Conservation (phyloP, 2,329 filamentous ascomycete species). For the Aspergillus caelatus region DNA sequence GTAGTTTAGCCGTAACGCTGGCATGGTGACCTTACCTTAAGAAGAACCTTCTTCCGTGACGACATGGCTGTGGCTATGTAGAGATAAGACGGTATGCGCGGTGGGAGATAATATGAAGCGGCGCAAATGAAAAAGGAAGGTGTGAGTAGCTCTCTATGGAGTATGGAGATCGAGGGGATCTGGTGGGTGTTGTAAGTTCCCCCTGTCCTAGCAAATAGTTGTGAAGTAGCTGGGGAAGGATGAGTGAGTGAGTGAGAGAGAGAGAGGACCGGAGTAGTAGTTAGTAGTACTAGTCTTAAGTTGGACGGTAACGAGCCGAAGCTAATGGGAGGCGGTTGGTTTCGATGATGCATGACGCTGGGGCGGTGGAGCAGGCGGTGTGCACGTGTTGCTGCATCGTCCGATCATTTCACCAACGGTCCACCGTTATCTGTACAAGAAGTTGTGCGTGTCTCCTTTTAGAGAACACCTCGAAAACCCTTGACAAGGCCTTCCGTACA, state of each 20-base stretch:
- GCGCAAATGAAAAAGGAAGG: background rate
- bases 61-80: slow-evolving; percentile 57
- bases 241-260: background rate
- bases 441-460: background rate
- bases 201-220: background rate
- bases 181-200: background rate
- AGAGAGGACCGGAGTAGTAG: background rate
- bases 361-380: slow-evolving; percentile 38
- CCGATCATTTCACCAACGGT: background rate
- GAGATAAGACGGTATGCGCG: slow-evolving; percentile 7
- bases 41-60: slow-evolving; percentile 84
- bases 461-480: background rate
- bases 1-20: background rate
- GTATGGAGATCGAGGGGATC: background rate
- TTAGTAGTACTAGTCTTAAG: background rate
- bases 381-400: slow-evolving; percentile 11
- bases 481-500: background rate
- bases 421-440: background rate
- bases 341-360: slow-evolving; percentile 35
- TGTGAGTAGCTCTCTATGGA: background rate
- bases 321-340: slow-evolving; percentile 21
- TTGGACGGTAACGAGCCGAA: background rate
- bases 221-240: background rate
- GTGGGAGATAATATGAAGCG: background rate
- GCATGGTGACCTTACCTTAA: slow-evolving; percentile 66